Evolutionary conservation across 768 basidiomycete genomes (phyloP).

Genomic region (Suillus subalutaceus): DNA sequence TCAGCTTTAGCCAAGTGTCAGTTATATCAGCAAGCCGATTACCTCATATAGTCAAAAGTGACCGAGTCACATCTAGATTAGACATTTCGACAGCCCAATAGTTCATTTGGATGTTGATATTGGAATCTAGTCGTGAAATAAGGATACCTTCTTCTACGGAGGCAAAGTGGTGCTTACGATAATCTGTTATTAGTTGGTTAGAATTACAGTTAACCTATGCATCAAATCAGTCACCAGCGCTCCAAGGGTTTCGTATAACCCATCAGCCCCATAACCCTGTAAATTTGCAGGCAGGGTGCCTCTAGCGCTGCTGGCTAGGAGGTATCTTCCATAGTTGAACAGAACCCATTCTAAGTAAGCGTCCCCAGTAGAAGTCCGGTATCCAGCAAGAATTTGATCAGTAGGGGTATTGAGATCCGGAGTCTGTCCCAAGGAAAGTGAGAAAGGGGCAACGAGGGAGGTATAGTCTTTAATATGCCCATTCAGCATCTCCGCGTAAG

Average conservation of each 20-base stretch:
- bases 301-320: slow-evolving; percentile 63
- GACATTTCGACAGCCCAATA: slow-evolving; percentile 79
- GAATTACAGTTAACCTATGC: not conserved
- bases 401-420: slow-evolving; percentile 58
- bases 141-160: not conserved
- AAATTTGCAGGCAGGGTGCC: slow-evolving; percentile 70
- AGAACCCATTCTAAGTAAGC: slow-evolving; percentile 72
- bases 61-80: slow-evolving; percentile 56
- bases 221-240: slow-evolving; percentile 49
- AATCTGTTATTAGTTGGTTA: slow-evolving; percentile 37
- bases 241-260: slow-evolving; percentile 58
- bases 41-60: slow-evolving; percentile 78
- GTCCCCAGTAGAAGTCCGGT: slow-evolving; percentile 57
- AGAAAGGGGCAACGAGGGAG: slow-evolving; percentile 48
- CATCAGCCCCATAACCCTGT: slow-evolving; percentile 74
- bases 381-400: slow-evolving; percentile 55
- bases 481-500: slow-evolving; percentile 44
- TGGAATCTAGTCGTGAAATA: slow-evolving; percentile 51
- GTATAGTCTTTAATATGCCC: slow-evolving; percentile 57
- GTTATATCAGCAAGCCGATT: slow-evolving; percentile 7
- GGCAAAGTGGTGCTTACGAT: slow-evolving; percentile 38
- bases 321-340: slow-evolving; percentile 74
- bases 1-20: not conserved
- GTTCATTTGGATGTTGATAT: slow-evolving; percentile 84
- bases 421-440: slow-evolving; percentile 60